Conservation (phyloP, 371 early-diverging fungal species). For the Dinochytrium kinnereticum region DNA sequence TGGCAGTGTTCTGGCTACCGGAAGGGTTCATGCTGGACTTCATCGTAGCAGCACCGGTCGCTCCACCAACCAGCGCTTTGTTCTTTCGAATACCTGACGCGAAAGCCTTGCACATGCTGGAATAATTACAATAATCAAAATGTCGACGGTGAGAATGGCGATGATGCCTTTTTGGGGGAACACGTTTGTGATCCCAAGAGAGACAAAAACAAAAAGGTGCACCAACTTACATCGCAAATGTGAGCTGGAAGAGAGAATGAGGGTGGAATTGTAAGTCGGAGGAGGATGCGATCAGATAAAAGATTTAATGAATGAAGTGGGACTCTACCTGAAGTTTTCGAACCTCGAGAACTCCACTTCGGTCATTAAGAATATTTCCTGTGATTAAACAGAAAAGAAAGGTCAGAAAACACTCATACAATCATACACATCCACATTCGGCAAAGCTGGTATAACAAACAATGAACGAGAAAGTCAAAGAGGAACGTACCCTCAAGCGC, state of each 20-base stretch:
- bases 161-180: not conserved
- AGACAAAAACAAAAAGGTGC: not conserved
- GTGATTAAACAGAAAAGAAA: not conserved
- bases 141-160: too few relatives aligned
- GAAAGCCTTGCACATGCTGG: conserved; percentile 16
- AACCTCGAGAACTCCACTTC: not conserved
- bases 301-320: not conserved
- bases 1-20: too few relatives aligned
- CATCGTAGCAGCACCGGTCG: too few relatives aligned
- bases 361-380: conserved; percentile 2
- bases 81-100: conserved; percentile 5
- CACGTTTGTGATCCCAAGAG: too few relatives aligned
- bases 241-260: not conserved
- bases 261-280: not conserved
- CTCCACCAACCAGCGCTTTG: not conserved
- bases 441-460: not conserved
- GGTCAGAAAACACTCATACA: not conserved
- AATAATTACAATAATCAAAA: too few relatives aligned
- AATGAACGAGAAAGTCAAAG: not conserved
- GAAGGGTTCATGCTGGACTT: too few relatives aligned
- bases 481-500: conserved; percentile 6
- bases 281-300: not conserved
- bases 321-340: not conserved
- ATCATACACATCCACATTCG: not conserved
- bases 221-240: conserved; percentile 3